Conservation (phyloP, 2,329 filamentous ascomycete genomes). For the Trichophyton rubrum region DNA sequence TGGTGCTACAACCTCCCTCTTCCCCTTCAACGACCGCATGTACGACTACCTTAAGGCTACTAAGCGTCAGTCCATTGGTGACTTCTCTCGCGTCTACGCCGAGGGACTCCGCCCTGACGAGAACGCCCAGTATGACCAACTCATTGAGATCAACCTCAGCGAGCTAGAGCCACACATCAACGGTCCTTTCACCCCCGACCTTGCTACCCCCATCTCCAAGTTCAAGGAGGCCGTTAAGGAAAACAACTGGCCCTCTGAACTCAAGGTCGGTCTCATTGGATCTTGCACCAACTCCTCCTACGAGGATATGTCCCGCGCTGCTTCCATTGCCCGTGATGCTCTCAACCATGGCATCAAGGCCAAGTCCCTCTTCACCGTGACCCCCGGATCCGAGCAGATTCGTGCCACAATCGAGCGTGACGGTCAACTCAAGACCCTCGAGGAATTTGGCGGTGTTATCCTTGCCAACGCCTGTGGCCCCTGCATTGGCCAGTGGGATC, state of each 20-base stretch:
- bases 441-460: conserved; percentile 90
- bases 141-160: conserved; percentile 90
- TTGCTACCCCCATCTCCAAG: conserved; percentile 95
- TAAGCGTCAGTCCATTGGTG: conserved; percentile 79
- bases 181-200: conserved; percentile 95
- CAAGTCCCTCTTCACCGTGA: conserved; percentile 87
- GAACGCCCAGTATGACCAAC: conserved; percentile 86
- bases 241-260: conserved; percentile 90
- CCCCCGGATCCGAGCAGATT: conserved; percentile 93
- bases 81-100: conserved; percentile 75
- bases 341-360: conserved; percentile 86
- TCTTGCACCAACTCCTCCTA: conserved; percentile 92
- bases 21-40: conserved; percentile 98
- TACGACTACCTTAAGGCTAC: conserved; percentile 89
- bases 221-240: conserved; percentile 88
- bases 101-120: conserved; percentile 77
- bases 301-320: conserved; percentile 86
- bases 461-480: conserved; percentile 90
- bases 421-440: conserved; percentile 83
- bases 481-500: conserved; percentile 93
- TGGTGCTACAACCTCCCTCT: conserved; percentile 72
- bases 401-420: conserved; percentile 84
- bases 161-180: conserved; percentile 97
- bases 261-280: conserved; percentile 94
- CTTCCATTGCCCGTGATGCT: conserved; percentile 82